These are phyloP conservation scores for Calamus simplicifolius DNA, from an alignment of 176 grass and related monocot genomes.

Conservation along the genomic window DNA sequence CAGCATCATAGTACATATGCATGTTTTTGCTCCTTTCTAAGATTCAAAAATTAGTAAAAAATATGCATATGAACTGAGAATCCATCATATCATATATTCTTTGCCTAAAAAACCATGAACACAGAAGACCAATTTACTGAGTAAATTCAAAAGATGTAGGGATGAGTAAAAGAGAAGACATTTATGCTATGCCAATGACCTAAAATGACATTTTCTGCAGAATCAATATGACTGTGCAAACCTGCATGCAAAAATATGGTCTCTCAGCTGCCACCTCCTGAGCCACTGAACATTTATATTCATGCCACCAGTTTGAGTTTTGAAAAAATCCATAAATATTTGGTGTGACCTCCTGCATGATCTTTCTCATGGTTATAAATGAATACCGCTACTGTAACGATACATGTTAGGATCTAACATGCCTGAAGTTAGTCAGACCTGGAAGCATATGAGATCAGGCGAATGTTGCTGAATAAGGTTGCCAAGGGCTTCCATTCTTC, in stretches of 20 bases:
- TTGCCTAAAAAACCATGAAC: too few relatives aligned
- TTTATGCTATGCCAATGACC: too few relatives aligned
- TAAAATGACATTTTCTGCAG: neutral
- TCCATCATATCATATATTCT: too few relatives aligned
- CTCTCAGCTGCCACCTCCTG: slow-evolving; percentile 25
- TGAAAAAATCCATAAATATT: slow-evolving; percentile 54
- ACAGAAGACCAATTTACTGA: too few relatives aligned
- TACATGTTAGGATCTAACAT: too few relatives aligned
- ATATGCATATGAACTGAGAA: too few relatives aligned
- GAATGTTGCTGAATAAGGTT: slow-evolving; percentile 53
- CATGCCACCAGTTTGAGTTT: slow-evolving; percentile 70
- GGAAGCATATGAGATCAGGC: slow-evolving; percentile 70
- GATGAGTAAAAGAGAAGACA: too few relatives aligned
- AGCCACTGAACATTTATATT: slow-evolving; percentile 60
- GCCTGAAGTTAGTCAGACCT: slow-evolving; percentile 23
- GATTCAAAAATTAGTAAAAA: too few relatives aligned
- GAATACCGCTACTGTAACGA: too few relatives aligned
- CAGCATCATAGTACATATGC: too few relatives aligned
- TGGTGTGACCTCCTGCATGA: slow-evolving; percentile 71
- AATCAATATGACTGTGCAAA: slow-evolving; percentile 18
- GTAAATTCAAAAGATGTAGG: too few relatives aligned
- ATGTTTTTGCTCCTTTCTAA: too few relatives aligned
- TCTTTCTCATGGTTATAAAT: slow-evolving; percentile 1
- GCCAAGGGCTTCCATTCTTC: slow-evolving; percentile 57
- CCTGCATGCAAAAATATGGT: slow-evolving; percentile 91